Evolutionary conservation across 202 grass and related monocot species (phyloP).

Genomic region (Hordeum pubiflorum): DNA sequence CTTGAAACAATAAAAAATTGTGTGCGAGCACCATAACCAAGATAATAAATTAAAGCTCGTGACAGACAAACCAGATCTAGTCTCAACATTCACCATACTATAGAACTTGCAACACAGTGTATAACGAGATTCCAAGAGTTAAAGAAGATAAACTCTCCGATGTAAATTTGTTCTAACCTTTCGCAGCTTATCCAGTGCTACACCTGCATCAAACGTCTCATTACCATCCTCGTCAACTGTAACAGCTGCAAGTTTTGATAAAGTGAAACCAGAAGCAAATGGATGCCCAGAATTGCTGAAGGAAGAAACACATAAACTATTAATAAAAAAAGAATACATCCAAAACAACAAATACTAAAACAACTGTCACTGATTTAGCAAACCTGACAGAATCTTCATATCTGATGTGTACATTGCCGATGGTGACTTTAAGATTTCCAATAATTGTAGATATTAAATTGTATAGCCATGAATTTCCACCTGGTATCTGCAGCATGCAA

Average conservation of each 20-base stretch:
- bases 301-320: constrained; percentile 5
- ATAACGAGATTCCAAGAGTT: neutral
- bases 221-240: constrained; percentile 89
- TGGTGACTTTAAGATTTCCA: constrained; percentile 97
- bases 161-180: constrained; percentile 59
- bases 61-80: neutral
- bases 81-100: neutral
- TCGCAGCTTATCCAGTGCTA: constrained; percentile 83
- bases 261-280: constrained; percentile 79
- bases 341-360: constrained; percentile 26
- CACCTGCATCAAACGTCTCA: constrained; percentile 97
- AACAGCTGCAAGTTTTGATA: constrained; percentile 91
- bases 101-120: neutral
- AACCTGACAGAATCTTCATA: constrained; percentile 96
- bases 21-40: neutral
- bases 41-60: neutral
- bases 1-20: neutral
- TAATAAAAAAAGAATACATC: constrained; percentile 11
- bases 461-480: constrained; percentile 84
- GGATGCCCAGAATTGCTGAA: constrained; percentile 81
- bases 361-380: neutral
- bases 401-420: constrained; percentile 96
- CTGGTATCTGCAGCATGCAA: constrained; percentile 41
- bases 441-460: constrained; percentile 88
- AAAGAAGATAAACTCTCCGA: neutral